Conservation (phyloP, 352 stramenopile species). For the Plasmopara viticola region DNA sequence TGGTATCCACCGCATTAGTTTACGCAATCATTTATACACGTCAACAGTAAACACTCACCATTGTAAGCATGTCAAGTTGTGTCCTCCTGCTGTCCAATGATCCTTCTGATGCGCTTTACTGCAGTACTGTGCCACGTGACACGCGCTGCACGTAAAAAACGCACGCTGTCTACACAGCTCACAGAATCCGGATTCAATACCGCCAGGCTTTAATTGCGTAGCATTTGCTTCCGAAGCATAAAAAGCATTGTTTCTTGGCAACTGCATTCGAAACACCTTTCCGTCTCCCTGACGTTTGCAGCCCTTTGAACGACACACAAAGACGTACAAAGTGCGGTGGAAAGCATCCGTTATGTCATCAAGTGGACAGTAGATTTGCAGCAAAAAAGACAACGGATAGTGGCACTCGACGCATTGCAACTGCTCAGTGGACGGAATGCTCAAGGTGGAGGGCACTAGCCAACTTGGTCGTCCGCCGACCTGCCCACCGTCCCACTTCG, state of each 20-base stretch:
- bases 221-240: slow-evolving; percentile 65
- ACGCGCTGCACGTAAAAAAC: slow-evolving; percentile 62
- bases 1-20: slow-evolving; percentile 6
- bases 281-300: slow-evolving; percentile 60
- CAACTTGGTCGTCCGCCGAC: slow-evolving; percentile 85
- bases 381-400: slow-evolving; percentile 61
- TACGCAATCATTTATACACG: neutral
- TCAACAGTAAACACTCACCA: slow-evolving; percentile 29
- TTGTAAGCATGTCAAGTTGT: slow-evolving; percentile 56
- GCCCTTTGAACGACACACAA: slow-evolving; percentile 71
- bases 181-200: slow-evolving; percentile 27
- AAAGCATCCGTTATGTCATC: slow-evolving; percentile 86
- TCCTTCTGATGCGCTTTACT: slow-evolving; percentile 74
- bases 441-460: slow-evolving; percentile 55
- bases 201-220: slow-evolving; percentile 11
- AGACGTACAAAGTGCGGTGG: slow-evolving; percentile 91
- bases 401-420: slow-evolving; percentile 50
- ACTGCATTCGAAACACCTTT: slow-evolving; percentile 78
- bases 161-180: slow-evolving; percentile 58
- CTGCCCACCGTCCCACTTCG: slow-evolving; percentile 90
- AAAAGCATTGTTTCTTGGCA: slow-evolving; percentile 86
- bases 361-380: slow-evolving; percentile 91
- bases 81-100: slow-evolving; percentile 58
- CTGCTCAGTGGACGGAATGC: slow-evolving; percentile 33
- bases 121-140: slow-evolving; percentile 74